phyloP scores from a whole-genome alignment of 345 rosid species.

The Turritis glabra region DNA sequence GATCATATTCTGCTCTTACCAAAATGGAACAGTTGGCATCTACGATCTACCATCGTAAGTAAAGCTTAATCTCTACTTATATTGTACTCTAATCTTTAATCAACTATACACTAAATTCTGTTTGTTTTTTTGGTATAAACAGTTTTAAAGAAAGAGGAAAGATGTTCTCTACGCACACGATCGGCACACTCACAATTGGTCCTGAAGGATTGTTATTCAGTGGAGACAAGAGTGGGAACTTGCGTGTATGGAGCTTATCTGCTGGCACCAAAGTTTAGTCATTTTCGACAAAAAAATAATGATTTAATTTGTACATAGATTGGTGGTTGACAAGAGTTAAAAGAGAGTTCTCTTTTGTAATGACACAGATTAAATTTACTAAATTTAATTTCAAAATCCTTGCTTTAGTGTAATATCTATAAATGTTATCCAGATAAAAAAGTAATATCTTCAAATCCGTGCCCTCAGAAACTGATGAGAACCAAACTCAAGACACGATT shows the following conservation, averaged over 20 bases:
- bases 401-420: background rate
- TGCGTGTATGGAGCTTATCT: constrained; percentile 39
- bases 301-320: constrained; percentile 19
- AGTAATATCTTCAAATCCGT: background rate
- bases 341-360: background rate
- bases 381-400: background rate
- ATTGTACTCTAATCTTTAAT: background rate
- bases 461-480: background rate
- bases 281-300: background rate
- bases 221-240: constrained; percentile 51
- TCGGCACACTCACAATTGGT: constrained; percentile 43
- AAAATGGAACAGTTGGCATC: constrained; percentile 42
- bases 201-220: constrained; percentile 50
- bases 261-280: constrained; percentile 19
- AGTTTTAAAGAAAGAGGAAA: constrained; percentile 49
- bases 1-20: constrained; percentile 45
- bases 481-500: background rate
- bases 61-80: background rate
- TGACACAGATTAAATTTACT: background rate
- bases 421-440: background rate
- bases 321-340: background rate
- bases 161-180: constrained; percentile 44
- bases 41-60: constrained; percentile 56
- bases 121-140: background rate
- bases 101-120: background rate